Conservation (phyloP, 1,284 basidiomycete species). For the Rhodofomes roseus region DNA sequence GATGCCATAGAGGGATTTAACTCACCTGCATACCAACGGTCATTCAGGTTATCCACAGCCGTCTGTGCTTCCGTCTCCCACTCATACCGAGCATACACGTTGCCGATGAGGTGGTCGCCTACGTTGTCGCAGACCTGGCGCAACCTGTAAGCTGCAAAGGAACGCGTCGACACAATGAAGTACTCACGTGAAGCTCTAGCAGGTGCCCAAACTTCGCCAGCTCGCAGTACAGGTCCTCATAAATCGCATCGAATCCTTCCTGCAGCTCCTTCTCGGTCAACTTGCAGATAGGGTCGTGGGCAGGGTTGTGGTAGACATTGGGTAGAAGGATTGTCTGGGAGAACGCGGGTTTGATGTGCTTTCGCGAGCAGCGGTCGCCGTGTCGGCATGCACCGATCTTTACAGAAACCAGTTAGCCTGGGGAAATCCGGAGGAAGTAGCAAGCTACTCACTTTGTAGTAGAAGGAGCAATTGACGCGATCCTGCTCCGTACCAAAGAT, state of each 20-base stretch:
- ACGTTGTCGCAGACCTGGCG: slow-evolving; percentile 97
- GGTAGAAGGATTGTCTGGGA: slow-evolving; percentile 96
- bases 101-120: slow-evolving; percentile 97
- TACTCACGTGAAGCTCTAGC: slow-evolving; percentile 87
- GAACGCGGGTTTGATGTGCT: slow-evolving; percentile 97
- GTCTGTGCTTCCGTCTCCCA: slow-evolving; percentile 97
- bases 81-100: slow-evolving; percentile 97
- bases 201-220: slow-evolving; percentile 94
- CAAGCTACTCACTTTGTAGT: slow-evolving; percentile 72
- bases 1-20: slow-evolving; percentile 9
- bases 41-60: slow-evolving; percentile 91
- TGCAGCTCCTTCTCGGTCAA: slow-evolving; percentile 86
- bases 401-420: slow-evolving; percentile 7
- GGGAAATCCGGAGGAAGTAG: slow-evolving; percentile 4
- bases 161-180: not conserved
- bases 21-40: slow-evolving; percentile 96
- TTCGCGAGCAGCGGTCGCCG: slow-evolving; percentile 94
- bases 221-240: slow-evolving; percentile 93
- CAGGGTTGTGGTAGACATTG: slow-evolving; percentile 99
- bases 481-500: slow-evolving; percentile 91
- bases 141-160: slow-evolving; percentile 1
- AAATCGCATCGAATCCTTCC: slow-evolving; percentile 95
- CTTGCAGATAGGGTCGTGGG: slow-evolving; percentile 87
- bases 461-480: slow-evolving; percentile 93
- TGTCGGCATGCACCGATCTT: slow-evolving; percentile 95